These are phyloP conservation scores for Termitomyces sp. DNA, from an alignment of 768 basidiomycete species.

Conservation along the genomic window DNA sequence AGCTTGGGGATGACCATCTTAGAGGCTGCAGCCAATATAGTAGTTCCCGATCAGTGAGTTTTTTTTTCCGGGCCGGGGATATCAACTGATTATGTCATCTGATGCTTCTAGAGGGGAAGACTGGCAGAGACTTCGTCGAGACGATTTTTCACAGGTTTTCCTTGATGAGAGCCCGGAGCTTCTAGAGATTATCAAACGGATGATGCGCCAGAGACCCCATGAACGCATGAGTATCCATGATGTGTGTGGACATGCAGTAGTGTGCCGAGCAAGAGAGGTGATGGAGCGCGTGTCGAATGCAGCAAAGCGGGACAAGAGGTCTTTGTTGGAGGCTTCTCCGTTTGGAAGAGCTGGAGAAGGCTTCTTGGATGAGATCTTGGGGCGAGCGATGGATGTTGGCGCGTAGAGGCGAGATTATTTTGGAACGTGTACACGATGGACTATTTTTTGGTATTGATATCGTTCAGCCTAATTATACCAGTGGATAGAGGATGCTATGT, in stretches of 20 bases:
- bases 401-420: slow-evolving; percentile 18
- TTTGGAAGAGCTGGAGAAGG: slow-evolving; percentile 53
- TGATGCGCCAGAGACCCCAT: slow-evolving; percentile 73
- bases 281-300: slow-evolving; percentile 53
- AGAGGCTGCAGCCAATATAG: slow-evolving; percentile 92
- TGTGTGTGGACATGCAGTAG: slow-evolving; percentile 58
- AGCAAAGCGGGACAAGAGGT: slow-evolving; percentile 27
- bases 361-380: slow-evolving; percentile 65
- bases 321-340: slow-evolving; percentile 53
- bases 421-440: neutral
- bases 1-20: slow-evolving; percentile 96
- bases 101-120: slow-evolving; percentile 66
- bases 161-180: slow-evolving; percentile 62
- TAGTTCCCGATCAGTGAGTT: slow-evolving; percentile 92
- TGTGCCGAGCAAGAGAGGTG: slow-evolving; percentile 52
- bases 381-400: slow-evolving; percentile 35
- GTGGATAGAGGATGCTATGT: slow-evolving; percentile 1
- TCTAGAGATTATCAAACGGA: slow-evolving; percentile 59
- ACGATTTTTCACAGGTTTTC: slow-evolving; percentile 88
- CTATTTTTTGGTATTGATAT: neutral
- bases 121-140: slow-evolving; percentile 89
- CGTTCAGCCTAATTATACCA: neutral
- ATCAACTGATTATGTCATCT: slow-evolving; percentile 24
- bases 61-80: slow-evolving; percentile 15
- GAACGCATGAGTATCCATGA: slow-evolving; percentile 51